Percentiles rank a stretch among this genome's conserved stretches.
Conservation (phyloP, 768 basidiomycete species). For the Fomitopsis pulvina region DNA sequence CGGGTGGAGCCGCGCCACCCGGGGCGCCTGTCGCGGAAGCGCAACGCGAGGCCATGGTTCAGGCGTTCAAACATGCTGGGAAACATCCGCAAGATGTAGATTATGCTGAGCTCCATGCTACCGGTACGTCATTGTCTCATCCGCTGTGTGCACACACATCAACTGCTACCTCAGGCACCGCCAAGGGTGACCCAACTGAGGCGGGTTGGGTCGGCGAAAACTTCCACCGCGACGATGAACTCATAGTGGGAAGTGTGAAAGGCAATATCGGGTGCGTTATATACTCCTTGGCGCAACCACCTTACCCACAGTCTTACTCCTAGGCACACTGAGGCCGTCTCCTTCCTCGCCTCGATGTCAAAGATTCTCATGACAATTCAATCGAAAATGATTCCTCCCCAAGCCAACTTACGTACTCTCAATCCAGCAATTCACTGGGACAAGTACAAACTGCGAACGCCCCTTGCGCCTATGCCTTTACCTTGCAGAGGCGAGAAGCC, state of each 20-base stretch:
- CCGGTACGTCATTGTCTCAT: slow-evolving; percentile 22
- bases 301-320: neutral
- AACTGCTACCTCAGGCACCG: slow-evolving; percentile 24
- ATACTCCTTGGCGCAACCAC: neutral
- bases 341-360: slow-evolving; percentile 38
- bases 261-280: slow-evolving; percentile 37
- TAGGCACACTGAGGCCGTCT: slow-evolving; percentile 35
- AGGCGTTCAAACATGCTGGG: slow-evolving; percentile 28
- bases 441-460: slow-evolving; percentile 30
- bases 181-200: slow-evolving; percentile 43
- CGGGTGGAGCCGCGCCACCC: slow-evolving; percentile 30
- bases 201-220: slow-evolving; percentile 39
- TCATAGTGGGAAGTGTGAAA: slow-evolving; percentile 38
- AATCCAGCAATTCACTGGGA: slow-evolving; percentile 37
- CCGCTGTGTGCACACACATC: neutral
- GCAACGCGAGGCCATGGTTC: slow-evolving; percentile 31
- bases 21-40: slow-evolving; percentile 32
- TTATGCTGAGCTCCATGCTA: slow-evolving; percentile 46
- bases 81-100: slow-evolving; percentile 35
- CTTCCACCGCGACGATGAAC: slow-evolving; percentile 26
- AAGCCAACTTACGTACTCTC: slow-evolving; percentile 27
- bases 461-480: slow-evolving; percentile 19
- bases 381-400: slow-evolving; percentile 31
- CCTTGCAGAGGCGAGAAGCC: slow-evolving; percentile 18
- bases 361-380: slow-evolving; percentile 37